Base-by-base conservation (phyloP, 805 yeast genomes). In the Candida arabinofermentans region DNA sequence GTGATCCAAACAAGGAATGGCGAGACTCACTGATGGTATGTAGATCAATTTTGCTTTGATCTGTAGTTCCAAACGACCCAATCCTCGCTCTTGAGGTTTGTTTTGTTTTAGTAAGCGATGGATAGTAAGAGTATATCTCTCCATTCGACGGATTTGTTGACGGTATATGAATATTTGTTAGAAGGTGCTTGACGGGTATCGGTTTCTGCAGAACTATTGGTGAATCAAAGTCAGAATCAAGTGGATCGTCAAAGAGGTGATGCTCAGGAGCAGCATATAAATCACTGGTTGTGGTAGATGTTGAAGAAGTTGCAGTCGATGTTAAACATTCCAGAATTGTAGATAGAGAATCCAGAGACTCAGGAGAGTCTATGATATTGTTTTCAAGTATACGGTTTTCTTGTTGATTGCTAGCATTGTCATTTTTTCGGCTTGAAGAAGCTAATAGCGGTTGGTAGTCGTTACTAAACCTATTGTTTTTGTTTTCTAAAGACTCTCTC, bases 371-470 rank as follows among this genome's bases (percentile, higher is more conserved):
- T n/a, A n/a, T n/a, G n/a, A n/a, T n/a, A n/a, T n/a, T n/a, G n/a
- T n/a, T n/a, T n/a, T n/a, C n/a, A n/a, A n/a, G n/a, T n/a, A n/a
- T n/a, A n/a, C n/a, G n/a, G n/a, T 27, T 16, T 27, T 27, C 14
- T 10, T 12, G 2, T 13, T 3, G 31, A 14, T 27, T 5, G 10
- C 14, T n/a, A 16, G 9, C 16, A 7, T 17, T 16, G 12, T 7
- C 3, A 17, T 29, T 16, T 5, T n/a, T 12, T 21, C 4, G 3
- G 21, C 5, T 33, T 66, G 42, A 74, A 81, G 58, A 74, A 27
- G 14, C 18, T n/a, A 27, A n/a, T 81, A 38, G 75, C 73, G 49
- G 80, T 79, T 46, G 86, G 32, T 49, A 51, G 7, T 52, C 40
- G 13, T 40, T 35, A 21, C 46, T 37, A 27, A 52, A 54, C 8